Evolutionary conservation across 2,329 filamentous ascomycete species (phyloP), one percentile per base, ranked within the genome.

Genomic region (Fragosphaeria purpurea): DNA sequence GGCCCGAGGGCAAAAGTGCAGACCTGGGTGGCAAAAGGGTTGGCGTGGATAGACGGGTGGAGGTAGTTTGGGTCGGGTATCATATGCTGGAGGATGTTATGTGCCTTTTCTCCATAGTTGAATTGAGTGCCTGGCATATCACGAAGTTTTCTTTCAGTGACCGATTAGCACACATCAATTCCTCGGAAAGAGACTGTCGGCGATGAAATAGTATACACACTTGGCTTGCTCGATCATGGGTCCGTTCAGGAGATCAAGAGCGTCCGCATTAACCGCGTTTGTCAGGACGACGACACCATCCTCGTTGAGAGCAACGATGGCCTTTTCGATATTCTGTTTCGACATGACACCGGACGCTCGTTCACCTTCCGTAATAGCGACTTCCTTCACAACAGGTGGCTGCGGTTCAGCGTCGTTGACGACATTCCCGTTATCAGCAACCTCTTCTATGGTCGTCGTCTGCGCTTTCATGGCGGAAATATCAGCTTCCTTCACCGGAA

Each of bases 11-110:
- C 49, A 7, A 41, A 41, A 31, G 39, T 31, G 46, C 50, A 53
- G 7, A 56, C 48, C 8, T 44, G 46, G 3, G 45, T 32, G 9
- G 53, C 55, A n/a, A 51, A 53, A 2, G 48, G 53, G 39, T 56
- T 56, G 37, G 55, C 53, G 31, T 52, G 47, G 2, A n/a, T 51
- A 32, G 32, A 46, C 10, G 50, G 33, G 10, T 32, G 46, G 12
- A 56, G 50, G 37, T 41, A 51, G 12, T 51, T 50, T 1, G 50
- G 46, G 4, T 50, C 41, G 4, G 54, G 52, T 22, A 53, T 53
- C 54, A 55, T 54, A 50, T 56, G 54, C 43, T 56, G 54, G 13
- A 56, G 38, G 39, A 56, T 56, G 46, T 56, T 56, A 46, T 56
- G 53, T 6, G 50, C 48, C 41, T 51, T 55, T 6, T 37, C 47